A percentile compares a stretch with the other conserved stretches of the same genome.
Conservation (phyloP, 192 early-diverging fungal genomes). For the Linnemannia hyalina region DNA sequence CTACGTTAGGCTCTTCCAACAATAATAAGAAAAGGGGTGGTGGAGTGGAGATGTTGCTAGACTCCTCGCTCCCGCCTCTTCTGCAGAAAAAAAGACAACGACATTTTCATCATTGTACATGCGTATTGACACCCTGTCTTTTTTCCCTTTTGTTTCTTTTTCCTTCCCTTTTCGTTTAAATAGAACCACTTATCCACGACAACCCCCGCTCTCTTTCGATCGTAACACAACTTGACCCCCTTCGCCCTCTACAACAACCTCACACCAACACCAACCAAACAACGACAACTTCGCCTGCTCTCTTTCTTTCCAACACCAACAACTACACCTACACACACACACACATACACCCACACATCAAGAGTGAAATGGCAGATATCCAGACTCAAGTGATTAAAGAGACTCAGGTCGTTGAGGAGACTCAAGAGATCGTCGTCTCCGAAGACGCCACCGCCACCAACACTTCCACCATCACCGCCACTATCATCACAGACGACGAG, state of each 20-base stretch:
- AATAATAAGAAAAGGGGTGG: not conserved
- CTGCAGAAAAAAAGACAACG: not conserved
- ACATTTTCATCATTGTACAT: not conserved
- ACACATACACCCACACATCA: not conserved
- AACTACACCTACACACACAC: not conserved
- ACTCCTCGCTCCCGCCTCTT: not conserved
- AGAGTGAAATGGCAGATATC: not conserved
- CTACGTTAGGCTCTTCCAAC: not conserved
- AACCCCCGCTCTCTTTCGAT: not conserved
- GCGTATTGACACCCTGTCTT: not conserved
- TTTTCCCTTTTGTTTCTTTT: not conserved
- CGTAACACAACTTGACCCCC: not conserved
- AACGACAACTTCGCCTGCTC: no score
- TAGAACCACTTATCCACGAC: not conserved
- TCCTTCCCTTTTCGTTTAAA: not conserved
- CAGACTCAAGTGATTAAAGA: not conserved
- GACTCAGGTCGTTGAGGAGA: not conserved
- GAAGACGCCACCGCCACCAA: conserved; percentile 7
- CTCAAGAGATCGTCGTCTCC: conserved; percentile 8
- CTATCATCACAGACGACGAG: not conserved
- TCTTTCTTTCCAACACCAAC: no score
- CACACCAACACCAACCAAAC: not conserved
- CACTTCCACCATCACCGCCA: not conserved
- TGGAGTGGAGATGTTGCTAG: not conserved
- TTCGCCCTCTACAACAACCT: not conserved